Evolutionary conservation across 129 eudicot genomes (phyloP).

Genomic region (Flaveria bidentis): DNA sequence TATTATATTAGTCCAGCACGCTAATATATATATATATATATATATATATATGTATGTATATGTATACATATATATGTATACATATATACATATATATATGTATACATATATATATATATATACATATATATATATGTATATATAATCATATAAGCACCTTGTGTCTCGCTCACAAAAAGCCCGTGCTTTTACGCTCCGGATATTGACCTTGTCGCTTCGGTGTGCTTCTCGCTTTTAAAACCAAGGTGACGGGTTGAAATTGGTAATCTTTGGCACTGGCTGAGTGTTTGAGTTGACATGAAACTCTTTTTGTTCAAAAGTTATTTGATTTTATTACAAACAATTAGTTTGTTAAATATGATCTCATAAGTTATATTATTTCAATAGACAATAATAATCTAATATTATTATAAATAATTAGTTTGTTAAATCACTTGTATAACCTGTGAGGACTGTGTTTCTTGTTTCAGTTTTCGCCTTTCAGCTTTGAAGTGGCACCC

Average conservation of each 20-base stretch:
- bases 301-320: conserved; percentile 3
- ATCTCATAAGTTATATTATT: not conserved
- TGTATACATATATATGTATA: no score
- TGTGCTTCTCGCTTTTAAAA: no score
- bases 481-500: conserved; percentile 99
- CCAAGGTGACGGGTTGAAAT: not conserved
- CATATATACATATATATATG: no score
- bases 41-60: no score
- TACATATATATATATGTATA: no score
- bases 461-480: conserved; percentile 72
- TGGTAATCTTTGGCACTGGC: not conserved
- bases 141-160: no score
- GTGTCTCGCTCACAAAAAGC: no score
- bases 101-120: no score
- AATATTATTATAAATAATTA: not conserved
- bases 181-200: no score
- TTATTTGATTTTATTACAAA: not conserved
- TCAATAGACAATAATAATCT: not conserved
- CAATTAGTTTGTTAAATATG: not conserved
- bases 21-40: no score
- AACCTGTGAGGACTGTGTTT: conserved; percentile 14
- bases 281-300: not conserved
- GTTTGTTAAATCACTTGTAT: not conserved
- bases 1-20: no score
- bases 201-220: no score